Conservation (phyloP, 2,329 filamentous ascomycete genomes). For the Fusarium devonianum region DNA sequence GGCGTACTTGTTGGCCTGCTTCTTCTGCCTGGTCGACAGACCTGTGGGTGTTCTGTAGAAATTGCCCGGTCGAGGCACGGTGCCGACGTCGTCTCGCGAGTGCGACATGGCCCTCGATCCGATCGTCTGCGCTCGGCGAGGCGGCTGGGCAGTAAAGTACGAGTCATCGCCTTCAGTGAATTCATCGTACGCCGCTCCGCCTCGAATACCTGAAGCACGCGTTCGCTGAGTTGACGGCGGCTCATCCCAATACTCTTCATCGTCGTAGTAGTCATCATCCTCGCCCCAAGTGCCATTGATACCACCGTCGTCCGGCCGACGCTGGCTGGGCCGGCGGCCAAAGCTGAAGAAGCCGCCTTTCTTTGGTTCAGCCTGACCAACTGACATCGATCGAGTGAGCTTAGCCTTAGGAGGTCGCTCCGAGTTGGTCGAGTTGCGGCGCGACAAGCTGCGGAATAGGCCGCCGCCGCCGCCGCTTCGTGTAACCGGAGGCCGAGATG, state of each 20-base stretch:
- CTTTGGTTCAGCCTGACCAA: slow-evolving; percentile 62
- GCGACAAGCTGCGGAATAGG: slow-evolving; percentile 55
- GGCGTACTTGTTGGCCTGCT: slow-evolving; percentile 60
- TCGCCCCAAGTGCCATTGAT: slow-evolving; percentile 64
- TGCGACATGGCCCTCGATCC: slow-evolving; percentile 42
- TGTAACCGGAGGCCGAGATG: slow-evolving; percentile 60
- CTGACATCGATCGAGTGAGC: slow-evolving; percentile 66
- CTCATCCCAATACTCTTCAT: slow-evolving; percentile 39
- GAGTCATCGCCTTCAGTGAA: slow-evolving; percentile 64
- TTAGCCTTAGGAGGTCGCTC: slow-evolving; percentile 46
- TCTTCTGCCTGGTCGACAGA: slow-evolving; percentile 67
- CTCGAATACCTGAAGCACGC: slow-evolving; percentile 47
- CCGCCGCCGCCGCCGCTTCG: slow-evolving; percentile 48
- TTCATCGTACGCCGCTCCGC: slow-evolving; percentile 56
- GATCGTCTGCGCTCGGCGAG: slow-evolving; percentile 43
- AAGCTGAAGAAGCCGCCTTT: slow-evolving; percentile 53
- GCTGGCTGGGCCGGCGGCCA: slow-evolving; percentile 50
- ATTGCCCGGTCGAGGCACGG: slow-evolving; percentile 31
- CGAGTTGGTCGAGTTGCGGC: slow-evolving; percentile 45
- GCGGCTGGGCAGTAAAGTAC: slow-evolving; percentile 58
- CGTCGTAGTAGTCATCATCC: slow-evolving; percentile 47
- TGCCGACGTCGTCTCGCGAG: slow-evolving; percentile 37
- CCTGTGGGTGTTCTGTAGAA: slow-evolving; percentile 77
- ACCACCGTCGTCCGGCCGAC: slow-evolving; percentile 56
- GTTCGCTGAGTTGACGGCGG: slow-evolving; percentile 27